These are phyloP conservation scores for Dactylella cylindrospora DNA, from an alignment of 2,329 filamentous ascomycete genomes.

Conservation along the genomic window DNA sequence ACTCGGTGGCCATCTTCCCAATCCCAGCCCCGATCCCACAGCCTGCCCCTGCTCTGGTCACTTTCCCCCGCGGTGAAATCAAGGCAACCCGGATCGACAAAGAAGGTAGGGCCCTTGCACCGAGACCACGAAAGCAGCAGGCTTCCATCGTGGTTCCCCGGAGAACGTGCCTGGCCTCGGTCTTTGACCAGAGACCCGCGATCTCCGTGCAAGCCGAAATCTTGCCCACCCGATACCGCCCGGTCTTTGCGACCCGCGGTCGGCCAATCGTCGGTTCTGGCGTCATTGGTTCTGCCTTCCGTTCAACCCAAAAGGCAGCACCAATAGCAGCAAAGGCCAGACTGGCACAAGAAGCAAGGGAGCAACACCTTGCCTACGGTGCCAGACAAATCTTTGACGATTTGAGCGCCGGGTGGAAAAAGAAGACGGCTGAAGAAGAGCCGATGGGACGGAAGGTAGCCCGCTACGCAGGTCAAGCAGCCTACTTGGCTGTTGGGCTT, in stretches of 20 bases:
- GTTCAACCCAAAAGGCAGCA: neutral
- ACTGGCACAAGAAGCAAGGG: too few relatives aligned
- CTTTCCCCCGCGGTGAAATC: neutral
- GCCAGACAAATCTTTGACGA: neutral
- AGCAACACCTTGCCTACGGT: too few relatives aligned
- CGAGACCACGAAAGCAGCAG: neutral
- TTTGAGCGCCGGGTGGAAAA: neutral
- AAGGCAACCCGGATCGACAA: neutral
- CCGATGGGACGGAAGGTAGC: neutral
- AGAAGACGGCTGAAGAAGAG: neutral
- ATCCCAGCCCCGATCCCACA: too few relatives aligned
- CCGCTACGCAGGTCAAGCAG: neutral
- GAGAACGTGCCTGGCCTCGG: neutral
- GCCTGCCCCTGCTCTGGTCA: neutral
- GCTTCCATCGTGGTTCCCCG: neutral
- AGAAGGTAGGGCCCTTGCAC: neutral
- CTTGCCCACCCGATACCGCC: too few relatives aligned
- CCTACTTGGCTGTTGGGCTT: neutral
- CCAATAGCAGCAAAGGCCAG: neutral
- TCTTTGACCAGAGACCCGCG: neutral
- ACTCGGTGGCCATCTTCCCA: too few relatives aligned
- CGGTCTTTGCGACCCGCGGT: neutral
- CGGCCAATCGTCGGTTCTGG: neutral
- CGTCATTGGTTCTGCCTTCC: neutral
- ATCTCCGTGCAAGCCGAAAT: too few relatives aligned